Evolutionary conservation across 768 basidiomycete genomes (phyloP), one percentile per base, ranked within the genome.

Genomic region (Mycena epipterygia): DNA sequence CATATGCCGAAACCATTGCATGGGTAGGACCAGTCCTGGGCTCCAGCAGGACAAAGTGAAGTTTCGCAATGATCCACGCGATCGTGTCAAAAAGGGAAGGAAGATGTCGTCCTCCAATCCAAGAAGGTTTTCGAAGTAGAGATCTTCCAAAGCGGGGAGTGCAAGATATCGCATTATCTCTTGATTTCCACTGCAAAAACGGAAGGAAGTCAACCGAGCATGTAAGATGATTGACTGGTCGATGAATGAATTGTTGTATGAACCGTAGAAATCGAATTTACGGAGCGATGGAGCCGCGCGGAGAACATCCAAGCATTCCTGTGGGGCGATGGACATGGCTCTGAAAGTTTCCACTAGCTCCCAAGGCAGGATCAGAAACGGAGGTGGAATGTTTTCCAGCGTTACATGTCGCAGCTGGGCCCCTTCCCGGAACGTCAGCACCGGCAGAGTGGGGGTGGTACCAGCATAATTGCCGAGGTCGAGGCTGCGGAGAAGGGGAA

Each of bases 151-250:
- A 7, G 44, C 32, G n/a, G 60, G 46, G 33, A 61, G n/a, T n/a
- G 60, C n/a, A 32, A 61, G 60, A 61, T 61, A 61, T 33, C 19
- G 60, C 48, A 61, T 19, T 6, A 61, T 48, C 21, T 33, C 60
- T 2, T 23, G 32, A 21, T 27, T 23, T 13, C 5, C 11, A 37
- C 17, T 35, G n/a, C 9, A 35, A 14, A 61, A 46, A 0, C 6
- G 3, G 23, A 61, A 27, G 0, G 32, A 48, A 16, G 46, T 49
- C 13, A 61, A 5, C 6, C 19, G 60, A 21, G 44, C 19, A 3
- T 35, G 32, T 6, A 14, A 23, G 21, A 61, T n/a, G n/a, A 23
- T 19, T 5, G 21, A 5, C 30, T 61, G 32, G 32, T n/a, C 23
- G n/a, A 16, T 11, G n/a, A n/a, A 33, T 2, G 29, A 46, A 25